phyloP scores from a whole-genome alignment of 441 rosid genomes.

The Mallotus repandus region DNA sequence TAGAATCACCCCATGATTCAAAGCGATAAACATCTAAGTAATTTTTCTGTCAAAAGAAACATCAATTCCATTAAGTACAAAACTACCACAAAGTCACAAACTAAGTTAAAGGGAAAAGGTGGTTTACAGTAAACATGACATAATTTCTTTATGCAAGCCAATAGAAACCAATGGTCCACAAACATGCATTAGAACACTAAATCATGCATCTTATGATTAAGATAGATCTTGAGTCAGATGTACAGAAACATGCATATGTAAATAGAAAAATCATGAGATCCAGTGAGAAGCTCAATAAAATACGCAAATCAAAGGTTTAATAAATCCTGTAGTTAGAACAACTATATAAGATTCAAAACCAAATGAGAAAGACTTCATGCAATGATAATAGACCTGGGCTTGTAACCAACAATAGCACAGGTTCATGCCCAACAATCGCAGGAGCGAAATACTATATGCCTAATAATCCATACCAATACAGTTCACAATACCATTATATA shows the following conservation, averaged over 20 bases:
- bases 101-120: background rate
- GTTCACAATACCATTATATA: too few relatives aligned
- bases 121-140: background rate
- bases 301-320: background rate
- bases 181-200: background rate
- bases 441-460: background rate
- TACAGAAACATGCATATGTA: background rate
- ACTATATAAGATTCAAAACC: background rate
- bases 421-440: background rate
- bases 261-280: background rate
- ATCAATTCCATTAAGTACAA: constrained; percentile 23
- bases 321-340: background rate
- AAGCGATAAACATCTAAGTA: constrained; percentile 91
- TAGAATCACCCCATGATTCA: constrained; percentile 95
- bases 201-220: background rate
- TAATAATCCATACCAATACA: background rate
- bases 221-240: constrained; percentile 1
- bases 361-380: background rate
- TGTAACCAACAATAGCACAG: background rate
- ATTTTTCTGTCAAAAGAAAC: constrained; percentile 61
- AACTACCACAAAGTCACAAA: background rate
- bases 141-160: background rate
- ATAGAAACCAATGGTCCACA: background rate
- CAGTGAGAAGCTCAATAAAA: background rate
- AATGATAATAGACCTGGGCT: background rate